phyloP scores from a whole-genome alignment of 228 moss, liverwort and hornwort species.

The Sphagnum magellanicum region DNA sequence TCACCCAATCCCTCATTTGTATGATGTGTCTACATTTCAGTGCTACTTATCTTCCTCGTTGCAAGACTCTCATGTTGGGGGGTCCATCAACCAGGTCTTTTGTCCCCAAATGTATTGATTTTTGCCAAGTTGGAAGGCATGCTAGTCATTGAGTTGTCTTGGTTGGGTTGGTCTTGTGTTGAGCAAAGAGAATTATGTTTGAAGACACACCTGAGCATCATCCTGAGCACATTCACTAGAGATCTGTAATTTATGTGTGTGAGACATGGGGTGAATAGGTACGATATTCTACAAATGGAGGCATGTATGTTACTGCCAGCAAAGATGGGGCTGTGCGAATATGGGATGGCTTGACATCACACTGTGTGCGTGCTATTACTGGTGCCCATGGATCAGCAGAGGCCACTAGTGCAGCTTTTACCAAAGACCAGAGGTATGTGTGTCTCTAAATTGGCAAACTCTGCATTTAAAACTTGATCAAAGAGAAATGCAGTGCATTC shows the following conservation, averaged over 20 bases:
- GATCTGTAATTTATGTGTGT: too few species aligned
- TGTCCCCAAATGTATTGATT: neutral
- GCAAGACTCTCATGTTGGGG: slow-evolving; percentile 78
- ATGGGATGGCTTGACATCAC: slow-evolving; percentile 86
- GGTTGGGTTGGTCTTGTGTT: neutral
- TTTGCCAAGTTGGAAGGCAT: neutral
- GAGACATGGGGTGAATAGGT: slow-evolving; percentile 17
- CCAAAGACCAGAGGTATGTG: slow-evolving; percentile 73
- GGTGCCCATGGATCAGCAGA: slow-evolving; percentile 80
- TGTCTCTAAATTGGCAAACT: neutral
- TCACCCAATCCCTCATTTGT: slow-evolving; percentile 77
- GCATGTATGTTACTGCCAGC: slow-evolving; percentile 84
- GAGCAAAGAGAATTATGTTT: too few species aligned
- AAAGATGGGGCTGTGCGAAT: slow-evolving; percentile 88
- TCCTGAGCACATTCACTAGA: too few species aligned
- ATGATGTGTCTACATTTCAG: slow-evolving; percentile 87
- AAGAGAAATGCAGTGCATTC: too few species aligned
- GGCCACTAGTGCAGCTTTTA: slow-evolving; percentile 76
- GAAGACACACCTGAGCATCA: too few species aligned
- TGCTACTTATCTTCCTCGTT: slow-evolving; percentile 83
- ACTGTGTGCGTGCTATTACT: slow-evolving; percentile 71
- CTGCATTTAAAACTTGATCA: too few species aligned
- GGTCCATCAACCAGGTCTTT: slow-evolving; percentile 79
- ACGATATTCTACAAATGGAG: slow-evolving; percentile 67
- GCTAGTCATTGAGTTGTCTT: neutral